Base-by-base conservation (phyloP, 345 rosid species). In the Aethionema arabicum region DNA sequence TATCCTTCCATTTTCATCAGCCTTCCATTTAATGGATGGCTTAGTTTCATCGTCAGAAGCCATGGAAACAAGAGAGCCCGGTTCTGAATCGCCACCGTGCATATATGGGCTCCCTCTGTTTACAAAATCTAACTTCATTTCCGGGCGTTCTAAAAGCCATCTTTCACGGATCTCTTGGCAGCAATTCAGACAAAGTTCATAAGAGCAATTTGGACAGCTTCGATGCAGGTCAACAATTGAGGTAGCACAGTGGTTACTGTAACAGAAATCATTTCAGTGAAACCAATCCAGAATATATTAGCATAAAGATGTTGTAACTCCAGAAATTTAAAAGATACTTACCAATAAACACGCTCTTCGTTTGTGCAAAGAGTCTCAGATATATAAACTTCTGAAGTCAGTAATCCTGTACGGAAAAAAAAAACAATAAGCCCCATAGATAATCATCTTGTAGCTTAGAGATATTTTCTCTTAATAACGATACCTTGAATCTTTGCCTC, bases 261-360 rank as follows among this genome's bases (percentile, higher is more conserved):
- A 40, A 2, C 37, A 60, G 42, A 35, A 39, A 64, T 10, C 4
- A 16, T 13, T 52, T 54, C 46, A 37, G 15, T 16, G 32, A 64
- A 2, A 21, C 27, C 15, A 38, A 43, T 45, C 6, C 27, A 21
- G 27, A 11, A 11, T 4, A 43, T 15, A 12, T 42, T 21, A 56
- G 59, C 47, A 58, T 16, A 58, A 39, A n/a, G 12, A 12, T 63
- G 43, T 48, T 14, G 60, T 16, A 16, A 46, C 44, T 55, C 56
- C 35, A 21, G 15, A 58, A 13, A 44, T 6, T 38, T 31, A 32
- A 64, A 7, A 68, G 29, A 54, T 59, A 37, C 75, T 63, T 65
- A 90, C 99, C 99, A 93, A 49, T 82, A 93, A 67, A 93, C 76
- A 0, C 97, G 85, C 69, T 93, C 99, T 60, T 86, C 86, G 41